Conservation (phyloP, 352 stramenopile species). For the Phytophthora gonapodyides region DNA sequence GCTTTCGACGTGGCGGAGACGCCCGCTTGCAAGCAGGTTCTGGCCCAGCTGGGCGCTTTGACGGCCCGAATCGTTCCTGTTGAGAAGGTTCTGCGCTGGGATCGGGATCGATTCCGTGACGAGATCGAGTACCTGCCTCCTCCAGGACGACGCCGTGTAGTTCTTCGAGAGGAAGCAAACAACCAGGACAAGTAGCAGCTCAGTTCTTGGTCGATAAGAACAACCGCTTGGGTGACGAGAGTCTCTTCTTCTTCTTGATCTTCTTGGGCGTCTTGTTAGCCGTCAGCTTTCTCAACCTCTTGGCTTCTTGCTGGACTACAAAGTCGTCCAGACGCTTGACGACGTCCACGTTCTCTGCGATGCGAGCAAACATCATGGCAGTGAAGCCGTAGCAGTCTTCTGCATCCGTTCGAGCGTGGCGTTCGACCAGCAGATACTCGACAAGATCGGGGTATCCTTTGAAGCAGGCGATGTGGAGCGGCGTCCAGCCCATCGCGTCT, state of each 20-base stretch:
- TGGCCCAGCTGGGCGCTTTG: slow-evolving; percentile 44
- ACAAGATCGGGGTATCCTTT: slow-evolving; percentile 73
- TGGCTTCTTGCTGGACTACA: slow-evolving; percentile 38
- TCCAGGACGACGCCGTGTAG: slow-evolving; percentile 37
- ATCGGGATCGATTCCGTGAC: slow-evolving; percentile 50
- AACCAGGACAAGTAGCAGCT: slow-evolving; percentile 12
- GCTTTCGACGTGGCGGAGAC: slow-evolving; percentile 60
- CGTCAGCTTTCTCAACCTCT: slow-evolving; percentile 23
- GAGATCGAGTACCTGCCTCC: slow-evolving; percentile 51
- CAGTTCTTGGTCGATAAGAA: slow-evolving; percentile 53
- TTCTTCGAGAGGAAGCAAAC: slow-evolving; percentile 27
- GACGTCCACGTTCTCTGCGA: slow-evolving; percentile 68
- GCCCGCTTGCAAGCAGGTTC: slow-evolving; percentile 44
- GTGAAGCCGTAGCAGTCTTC: slow-evolving; percentile 77
- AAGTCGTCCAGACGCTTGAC: slow-evolving; percentile 65
- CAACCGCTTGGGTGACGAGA: slow-evolving; percentile 53
- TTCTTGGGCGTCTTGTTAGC: slow-evolving; percentile 40
- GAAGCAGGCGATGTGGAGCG: slow-evolving; percentile 75
- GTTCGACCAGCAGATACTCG: slow-evolving; percentile 69
- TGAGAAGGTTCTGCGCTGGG: slow-evolving; percentile 54
- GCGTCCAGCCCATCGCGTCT: slow-evolving; percentile 68
- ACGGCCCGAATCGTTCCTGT: slow-evolving; percentile 52
- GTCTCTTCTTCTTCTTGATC: slow-evolving; percentile 28
- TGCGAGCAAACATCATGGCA: slow-evolving; percentile 68
- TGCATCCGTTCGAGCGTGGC: slow-evolving; percentile 41